A percentile compares a stretch with the other conserved stretches of the same genome.
Conservation (phyloP, 2,329 filamentous ascomycete species). For the Phaeosphaeriaceae sp. region DNA sequence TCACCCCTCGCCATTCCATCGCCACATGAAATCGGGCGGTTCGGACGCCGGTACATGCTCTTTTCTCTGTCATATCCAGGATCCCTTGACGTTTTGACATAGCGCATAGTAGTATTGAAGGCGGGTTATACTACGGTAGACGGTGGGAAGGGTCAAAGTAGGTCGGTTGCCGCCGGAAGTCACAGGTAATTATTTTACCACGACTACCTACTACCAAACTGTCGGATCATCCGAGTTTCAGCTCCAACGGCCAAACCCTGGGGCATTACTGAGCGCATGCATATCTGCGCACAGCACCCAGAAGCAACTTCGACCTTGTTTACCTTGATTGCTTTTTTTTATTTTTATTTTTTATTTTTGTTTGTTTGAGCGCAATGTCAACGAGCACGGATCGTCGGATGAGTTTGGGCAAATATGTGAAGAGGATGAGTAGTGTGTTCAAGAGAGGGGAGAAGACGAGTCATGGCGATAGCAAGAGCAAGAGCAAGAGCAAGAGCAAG, state of each 20-base stretch:
- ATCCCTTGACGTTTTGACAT: too few relatives aligned
- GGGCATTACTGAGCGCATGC: constrained; percentile 31
- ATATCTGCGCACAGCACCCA: constrained; percentile 22
- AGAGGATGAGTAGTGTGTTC: constrained; percentile 50
- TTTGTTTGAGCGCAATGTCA: not conserved
- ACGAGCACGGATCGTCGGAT: constrained; percentile 38
- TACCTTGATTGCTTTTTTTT: not conserved
- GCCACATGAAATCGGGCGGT: too few relatives aligned
- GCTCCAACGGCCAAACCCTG: constrained; percentile 33
- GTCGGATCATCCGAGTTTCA: constrained; percentile 38
- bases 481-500: constrained; percentile 7
- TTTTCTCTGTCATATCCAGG: too few relatives aligned
- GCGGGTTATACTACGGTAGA: too few relatives aligned
- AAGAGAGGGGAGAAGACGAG: constrained; percentile 42
- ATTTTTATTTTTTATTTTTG: not conserved
- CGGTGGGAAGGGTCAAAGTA: too few relatives aligned
- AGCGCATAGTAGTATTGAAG: too few relatives aligned
- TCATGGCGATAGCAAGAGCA: too few relatives aligned
- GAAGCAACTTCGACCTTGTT: not conserved
- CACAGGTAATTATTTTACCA: too few relatives aligned
- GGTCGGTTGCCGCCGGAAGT: too few relatives aligned
- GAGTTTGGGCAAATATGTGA: constrained; percentile 48
- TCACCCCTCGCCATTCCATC: constrained; percentile 15
- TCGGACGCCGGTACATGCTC: too few relatives aligned
- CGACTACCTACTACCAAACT: too few relatives aligned